These are phyloP conservation scores for Ceratobasidium sp. DNA, from an alignment of 1,284 basidiomycete species.

Conservation along the genomic window DNA sequence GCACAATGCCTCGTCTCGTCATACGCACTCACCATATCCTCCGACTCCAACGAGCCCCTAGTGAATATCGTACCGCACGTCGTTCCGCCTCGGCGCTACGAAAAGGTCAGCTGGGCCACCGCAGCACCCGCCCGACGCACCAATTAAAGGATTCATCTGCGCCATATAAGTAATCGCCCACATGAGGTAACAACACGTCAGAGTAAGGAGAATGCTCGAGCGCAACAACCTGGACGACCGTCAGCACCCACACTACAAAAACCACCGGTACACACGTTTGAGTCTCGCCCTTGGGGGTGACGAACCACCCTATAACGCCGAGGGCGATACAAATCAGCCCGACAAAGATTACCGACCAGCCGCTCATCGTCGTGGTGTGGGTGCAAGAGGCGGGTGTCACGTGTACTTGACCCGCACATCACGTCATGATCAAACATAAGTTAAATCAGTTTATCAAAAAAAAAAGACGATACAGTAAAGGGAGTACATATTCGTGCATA, in stretches of 20 bases:
- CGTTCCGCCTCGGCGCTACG: slow-evolving; percentile 48
- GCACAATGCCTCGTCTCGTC: no score
- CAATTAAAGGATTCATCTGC: slow-evolving; percentile 86
- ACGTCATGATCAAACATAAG: not conserved
- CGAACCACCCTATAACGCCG: slow-evolving; percentile 69
- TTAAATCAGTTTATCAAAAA: slow-evolving; percentile 19
- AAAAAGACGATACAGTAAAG: slow-evolving; percentile 17
- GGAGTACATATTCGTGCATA: no score
- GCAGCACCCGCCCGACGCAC: slow-evolving; percentile 52
- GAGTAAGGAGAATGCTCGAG: slow-evolving; percentile 74
- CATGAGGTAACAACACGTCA: slow-evolving; percentile 88
- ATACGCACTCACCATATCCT: no score
- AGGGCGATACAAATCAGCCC: slow-evolving; percentile 60
- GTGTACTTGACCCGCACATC: not conserved
- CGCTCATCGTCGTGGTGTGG: slow-evolving; percentile 40
- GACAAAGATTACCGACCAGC: slow-evolving; percentile 63
- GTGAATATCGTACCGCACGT: slow-evolving; percentile 46
- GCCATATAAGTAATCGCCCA: slow-evolving; percentile 94
- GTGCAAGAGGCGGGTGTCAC: not conserved
- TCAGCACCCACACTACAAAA: not conserved
- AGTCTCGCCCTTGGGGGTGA: slow-evolving; percentile 82
- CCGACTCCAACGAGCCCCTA: no score
- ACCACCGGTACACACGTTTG: slow-evolving; percentile 71
- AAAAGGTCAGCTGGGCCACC: slow-evolving; percentile 14
- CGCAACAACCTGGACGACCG: slow-evolving; percentile 70